Evolutionary conservation across 2,329 filamentous ascomycete genomes (phyloP), one percentile per base, ranked within the genome.

Genomic region (Phaeoacremonium minimum): DNA sequence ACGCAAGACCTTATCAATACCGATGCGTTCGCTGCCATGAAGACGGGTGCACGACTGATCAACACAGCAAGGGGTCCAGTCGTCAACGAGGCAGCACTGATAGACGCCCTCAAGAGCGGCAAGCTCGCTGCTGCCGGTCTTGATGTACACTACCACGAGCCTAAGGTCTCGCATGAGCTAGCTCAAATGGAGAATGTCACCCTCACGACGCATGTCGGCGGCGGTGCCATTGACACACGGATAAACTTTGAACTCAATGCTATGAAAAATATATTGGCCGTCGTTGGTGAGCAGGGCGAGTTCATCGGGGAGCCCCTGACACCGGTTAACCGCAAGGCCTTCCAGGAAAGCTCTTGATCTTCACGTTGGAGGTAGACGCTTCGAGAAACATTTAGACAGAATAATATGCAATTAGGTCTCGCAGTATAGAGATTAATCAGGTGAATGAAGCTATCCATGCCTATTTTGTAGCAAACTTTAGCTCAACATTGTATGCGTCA

Each of bases 81-180:
- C 2, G 58, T 77, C 1, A 68, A 77, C 38, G 72, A 78, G 42
- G 61, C 63, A 2, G 71, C 67, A 4, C 46, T 78, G 17, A 53
- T 71, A 2, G 47, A 49, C 6, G 73, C 69, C 1, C 44, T 77
- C 28, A 62, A 71, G 36, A 58, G 51, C 5, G 71, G 71, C 0
- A 61, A 61, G 6, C 28, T 77, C 2, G 52, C 53, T 0, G 63
- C 65, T 3, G 73, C 68, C 1, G 74, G 68, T 0, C 46, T 77
- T 11, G 75, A 77, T 46, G 75, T 78, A 11, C 70, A 77, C 51
- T 67, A 67, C 6, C 48, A 69, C 31, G 75, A 79, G 49, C 75
- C 75, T 1, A 45, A 63, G 37, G 67, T 79, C 6, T 52, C 49
- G 4, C 51, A 49, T 39, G 52, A 49, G 32, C 42, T 67, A 16